Base-by-base conservation (phyloP, 805 yeast genomes). In the Nadsonia fulvescens region DNA sequence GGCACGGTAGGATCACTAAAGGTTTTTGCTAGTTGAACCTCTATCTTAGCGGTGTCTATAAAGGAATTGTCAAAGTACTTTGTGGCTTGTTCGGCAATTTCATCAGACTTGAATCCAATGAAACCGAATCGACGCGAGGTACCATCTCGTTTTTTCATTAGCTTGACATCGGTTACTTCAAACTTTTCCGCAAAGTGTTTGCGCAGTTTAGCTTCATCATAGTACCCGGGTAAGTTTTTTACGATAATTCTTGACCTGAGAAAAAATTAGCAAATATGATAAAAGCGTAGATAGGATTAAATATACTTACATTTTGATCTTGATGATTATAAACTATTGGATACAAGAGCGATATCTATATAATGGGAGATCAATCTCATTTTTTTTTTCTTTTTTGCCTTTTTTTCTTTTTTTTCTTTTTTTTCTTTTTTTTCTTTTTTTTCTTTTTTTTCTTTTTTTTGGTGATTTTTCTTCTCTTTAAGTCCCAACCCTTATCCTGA, bases 121-220 rank as follows among this genome's bases (percentile, higher is more conserved):
- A 89, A 89, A 5, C 93, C 96, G 58, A 89, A 89, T 39, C 91
- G 61, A 50, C 98, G 67, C 6, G 93, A 76, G 41, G 73, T 75
- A 14, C 98, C 98, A 37, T 66, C 68, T 38, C 74, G 61, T 37
- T 74, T 78, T 40, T 66, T 73, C 64, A 82, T 65, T 18, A 89
- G 58, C 48, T 77, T 81, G 19, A 79, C 83, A 61, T 89, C 98
- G 1, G 95, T 78, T 15, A 83, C 79, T 26, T 61, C 57, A 7
- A 79, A 77, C 29, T 60, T 35, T 29, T 53, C 46, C 19, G 55
- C 46, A 43, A 86, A 86, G 43, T 71, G 81, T 15, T 62, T 64
- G 34, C 59, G 59, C 30, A 86, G 52, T 35, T 72, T 67, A 2
- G 66, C 81, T 46, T 86, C 94, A 1, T 71, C 66, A 32, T 69